Evolutionary conservation across 2,329 filamentous ascomycete species (phyloP).

Genomic region (Penicillium griseofulvum): DNA sequence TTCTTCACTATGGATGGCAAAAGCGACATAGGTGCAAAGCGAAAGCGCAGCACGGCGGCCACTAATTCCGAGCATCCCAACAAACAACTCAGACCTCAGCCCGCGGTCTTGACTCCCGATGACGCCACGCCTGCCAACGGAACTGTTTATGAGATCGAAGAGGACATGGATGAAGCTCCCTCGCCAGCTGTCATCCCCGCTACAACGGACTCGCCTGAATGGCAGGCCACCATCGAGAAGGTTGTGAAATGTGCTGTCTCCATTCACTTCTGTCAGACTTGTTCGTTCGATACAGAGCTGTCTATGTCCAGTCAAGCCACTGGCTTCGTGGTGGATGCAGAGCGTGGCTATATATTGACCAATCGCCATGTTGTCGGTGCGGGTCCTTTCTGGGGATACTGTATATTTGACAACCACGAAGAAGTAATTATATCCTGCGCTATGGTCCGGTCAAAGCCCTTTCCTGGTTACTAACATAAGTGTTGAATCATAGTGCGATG

Average conservation of each 20-base stretch:
- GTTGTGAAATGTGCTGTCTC: constrained; percentile 95
- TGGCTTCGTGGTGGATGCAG: constrained; percentile 94
- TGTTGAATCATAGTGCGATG: constrained; percentile 67
- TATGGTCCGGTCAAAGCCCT: background rate
- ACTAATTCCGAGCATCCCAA: constrained; percentile 51
- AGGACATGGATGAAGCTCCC: constrained; percentile 47
- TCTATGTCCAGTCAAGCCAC: constrained; percentile 94
- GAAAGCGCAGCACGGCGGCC: constrained; percentile 55
- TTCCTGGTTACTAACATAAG: background rate
- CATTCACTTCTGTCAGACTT: constrained; percentile 98
- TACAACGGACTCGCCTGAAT: constrained; percentile 71
- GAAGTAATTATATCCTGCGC: constrained; percentile 47
- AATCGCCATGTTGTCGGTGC: constrained; percentile 92
- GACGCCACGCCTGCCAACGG: constrained; percentile 45
- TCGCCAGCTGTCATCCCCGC: constrained; percentile 48
- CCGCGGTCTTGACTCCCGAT: constrained; percentile 39
- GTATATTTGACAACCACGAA: constrained; percentile 98
- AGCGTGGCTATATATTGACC: constrained; percentile 83
- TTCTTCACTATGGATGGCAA: constrained; percentile 48
- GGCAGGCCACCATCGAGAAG: constrained; percentile 92
- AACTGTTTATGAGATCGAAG: constrained; percentile 45
- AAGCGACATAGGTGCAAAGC: constrained; percentile 51
- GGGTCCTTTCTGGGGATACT: constrained; percentile 96
- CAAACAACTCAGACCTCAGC: constrained; percentile 55
- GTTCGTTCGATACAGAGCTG: constrained; percentile 94